These are phyloP conservation scores for Erigeron philadelphicus DNA, from an alignment of 140 eudicot genomes.

Conservation along the genomic window DNA sequence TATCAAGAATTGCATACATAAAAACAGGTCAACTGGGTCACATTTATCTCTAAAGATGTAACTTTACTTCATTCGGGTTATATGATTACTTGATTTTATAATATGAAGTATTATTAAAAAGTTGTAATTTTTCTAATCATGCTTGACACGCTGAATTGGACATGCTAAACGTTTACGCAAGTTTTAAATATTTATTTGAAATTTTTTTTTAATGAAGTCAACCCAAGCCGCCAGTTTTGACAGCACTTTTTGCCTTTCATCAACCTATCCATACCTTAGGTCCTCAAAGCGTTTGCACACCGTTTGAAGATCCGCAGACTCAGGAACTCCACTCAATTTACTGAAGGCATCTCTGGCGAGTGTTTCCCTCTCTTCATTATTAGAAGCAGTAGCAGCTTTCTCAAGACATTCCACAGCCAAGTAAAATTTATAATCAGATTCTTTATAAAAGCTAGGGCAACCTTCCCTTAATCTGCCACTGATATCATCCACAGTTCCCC, in stretches of 20 bases:
- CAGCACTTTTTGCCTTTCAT: background rate
- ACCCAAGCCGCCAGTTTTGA: background rate
- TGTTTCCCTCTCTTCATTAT: conserved; percentile 63
- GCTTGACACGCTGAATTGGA: background rate
- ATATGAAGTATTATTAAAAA: background rate
- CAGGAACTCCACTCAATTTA: conserved; percentile 82
- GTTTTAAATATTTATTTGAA: background rate
- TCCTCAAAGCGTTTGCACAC: conserved; percentile 95
- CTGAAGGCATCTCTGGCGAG: conserved; percentile 93
- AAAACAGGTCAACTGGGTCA: background rate
- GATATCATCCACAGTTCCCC: conserved; percentile 96
- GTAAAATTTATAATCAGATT: conserved; percentile 89
- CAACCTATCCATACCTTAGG: conserved; percentile 46
- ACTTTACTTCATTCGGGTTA: background rate
- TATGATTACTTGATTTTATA: too few relatives aligned
- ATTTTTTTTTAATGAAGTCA: background rate
- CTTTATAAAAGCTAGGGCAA: conserved; percentile 94
- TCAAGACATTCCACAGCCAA: conserved; percentile 95
- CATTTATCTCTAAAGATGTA: background rate
- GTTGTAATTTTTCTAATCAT: background rate
- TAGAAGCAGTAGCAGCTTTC: conserved; percentile 79
- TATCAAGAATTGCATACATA: background rate
- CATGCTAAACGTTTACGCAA: background rate
- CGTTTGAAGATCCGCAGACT: conserved; percentile 89
- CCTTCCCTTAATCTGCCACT: conserved; percentile 85